Conservation (phyloP, 371 early-diverging fungal genomes). For the Mucor plumbeus region DNA sequence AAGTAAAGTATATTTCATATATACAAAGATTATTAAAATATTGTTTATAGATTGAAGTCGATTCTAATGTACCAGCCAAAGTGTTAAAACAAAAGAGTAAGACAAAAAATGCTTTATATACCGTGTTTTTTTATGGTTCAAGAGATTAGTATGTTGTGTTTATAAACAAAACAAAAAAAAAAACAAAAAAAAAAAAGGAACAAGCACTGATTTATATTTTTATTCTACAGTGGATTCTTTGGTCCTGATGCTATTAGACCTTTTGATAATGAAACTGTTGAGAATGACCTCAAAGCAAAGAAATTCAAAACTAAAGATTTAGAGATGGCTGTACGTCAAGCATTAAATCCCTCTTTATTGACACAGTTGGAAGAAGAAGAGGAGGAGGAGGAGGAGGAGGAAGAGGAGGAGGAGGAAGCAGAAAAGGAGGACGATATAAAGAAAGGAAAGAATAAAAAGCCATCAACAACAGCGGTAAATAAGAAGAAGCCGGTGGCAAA, state of each 20-base stretch:
- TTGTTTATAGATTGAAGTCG: slow-evolving; percentile 57
- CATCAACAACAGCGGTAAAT: slow-evolving; percentile 17
- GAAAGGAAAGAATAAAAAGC: slow-evolving; percentile 19
- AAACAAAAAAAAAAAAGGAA: neutral
- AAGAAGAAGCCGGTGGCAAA: slow-evolving; percentile 26
- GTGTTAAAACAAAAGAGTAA: slow-evolving; percentile 64
- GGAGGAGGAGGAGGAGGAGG: slow-evolving; percentile 31
- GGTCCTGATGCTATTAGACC: slow-evolving; percentile 43
- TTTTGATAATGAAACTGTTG: slow-evolving; percentile 33
- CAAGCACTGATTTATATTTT: neutral
- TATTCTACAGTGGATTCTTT: slow-evolving; percentile 39
- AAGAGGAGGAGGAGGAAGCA: slow-evolving; percentile 25
- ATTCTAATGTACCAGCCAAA: slow-evolving; percentile 55
- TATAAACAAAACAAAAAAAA: slow-evolving; percentile 5
- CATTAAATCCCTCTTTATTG: slow-evolving; percentile 32
- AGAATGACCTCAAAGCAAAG: slow-evolving; percentile 38
- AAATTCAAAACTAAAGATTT: slow-evolving; percentile 45
- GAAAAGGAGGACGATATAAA: slow-evolving; percentile 12
- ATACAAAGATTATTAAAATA: neutral
- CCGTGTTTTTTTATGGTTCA: slow-evolving; percentile 75
- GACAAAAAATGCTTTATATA: slow-evolving; percentile 57
- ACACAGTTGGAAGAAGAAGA: slow-evolving; percentile 29
- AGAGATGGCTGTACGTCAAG: slow-evolving; percentile 46
- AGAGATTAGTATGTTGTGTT: slow-evolving; percentile 67
- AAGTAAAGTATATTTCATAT: neutral